phyloP scores from a whole-genome alignment of 23 red algal genomes.

The Rhodosorus marinus region DNA sequence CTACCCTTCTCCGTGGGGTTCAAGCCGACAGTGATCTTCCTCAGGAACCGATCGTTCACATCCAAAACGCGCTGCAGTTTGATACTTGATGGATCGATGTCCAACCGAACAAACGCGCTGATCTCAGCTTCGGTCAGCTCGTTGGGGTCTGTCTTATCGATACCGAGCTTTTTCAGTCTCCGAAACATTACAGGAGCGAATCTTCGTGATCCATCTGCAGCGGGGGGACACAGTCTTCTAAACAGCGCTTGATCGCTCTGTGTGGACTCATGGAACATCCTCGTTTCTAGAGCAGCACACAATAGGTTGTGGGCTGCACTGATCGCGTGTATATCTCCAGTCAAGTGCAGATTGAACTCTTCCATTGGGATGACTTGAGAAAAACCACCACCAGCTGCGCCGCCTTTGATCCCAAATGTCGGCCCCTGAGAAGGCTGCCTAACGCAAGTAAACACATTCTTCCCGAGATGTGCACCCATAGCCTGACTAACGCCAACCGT shows the following conservation, averaged over 20 bases:
- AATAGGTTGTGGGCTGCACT: conserved; percentile 85
- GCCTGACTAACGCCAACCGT: conserved; percentile 89
- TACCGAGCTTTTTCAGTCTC: conserved; percentile 80
- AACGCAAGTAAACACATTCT: conserved; percentile 79
- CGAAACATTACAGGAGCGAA: conserved; percentile 49
- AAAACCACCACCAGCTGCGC: conserved; percentile 92
- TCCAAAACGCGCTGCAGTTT: conserved; percentile 86
- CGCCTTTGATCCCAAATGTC: conserved; percentile 95
- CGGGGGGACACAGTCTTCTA: conserved; percentile 50
- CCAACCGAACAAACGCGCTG: conserved; percentile 60
- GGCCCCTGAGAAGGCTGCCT: conserved; percentile 93
- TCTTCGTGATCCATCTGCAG: conserved; percentile 37
- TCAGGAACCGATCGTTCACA: conserved; percentile 82
- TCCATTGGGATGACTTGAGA: conserved; percentile 98
- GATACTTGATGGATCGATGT: conserved; percentile 82
- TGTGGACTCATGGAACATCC: conserved; percentile 83
- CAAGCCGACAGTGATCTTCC: conserved; percentile 47
- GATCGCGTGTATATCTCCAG: conserved; percentile 94
- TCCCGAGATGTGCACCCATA: conserved; percentile 73
- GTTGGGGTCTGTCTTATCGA: conserved; percentile 42
- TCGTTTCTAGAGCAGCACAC: conserved; percentile 81
- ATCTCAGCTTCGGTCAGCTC: conserved; percentile 57
- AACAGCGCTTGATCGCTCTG: conserved; percentile 86
- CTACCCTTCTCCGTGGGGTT: conserved; percentile 46
- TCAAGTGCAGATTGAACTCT: conserved; percentile 93